Base-by-base conservation (phyloP, 2,329 filamentous ascomycete species). In the Trichophyton schoenleinii region DNA sequence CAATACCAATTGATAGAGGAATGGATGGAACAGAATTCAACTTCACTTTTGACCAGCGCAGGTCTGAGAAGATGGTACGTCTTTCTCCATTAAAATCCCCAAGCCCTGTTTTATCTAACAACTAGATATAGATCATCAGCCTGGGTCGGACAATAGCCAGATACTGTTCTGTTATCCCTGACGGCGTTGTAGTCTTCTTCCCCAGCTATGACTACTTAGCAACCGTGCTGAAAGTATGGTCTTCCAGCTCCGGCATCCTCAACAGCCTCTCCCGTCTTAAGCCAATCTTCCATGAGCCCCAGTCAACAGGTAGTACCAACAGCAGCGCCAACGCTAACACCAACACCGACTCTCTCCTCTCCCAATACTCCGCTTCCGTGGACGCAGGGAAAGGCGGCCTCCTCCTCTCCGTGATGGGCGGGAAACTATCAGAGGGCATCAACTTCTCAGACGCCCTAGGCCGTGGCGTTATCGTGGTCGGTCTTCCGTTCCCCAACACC, bases 381-480 rank as follows among this genome's bases (percentile, higher is more conserved):
- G 79, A 72, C 67, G 75, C 70, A 46, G 79, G 73, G 1, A 79
- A 81, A 57, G 91, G 91, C 0, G 92, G 88, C 0, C 76, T 97
- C 0, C 81, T 99, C 0, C 82, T 99, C 28, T 91, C 90, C 60
- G 91, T 99, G 2, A 87, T 99, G 2, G 92, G 92, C 60, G 94
- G 94, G 13, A 95, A 92, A 67, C 87, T 99, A 76, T 95, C 89
- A 62, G 94, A 99, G 75, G 94, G 94, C 66, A 99, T 99, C 77
- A 99, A 99, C 75, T 99, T 99, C 76, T 92, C 89, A 0, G 91
- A 99, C 74, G 80, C 82, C 2, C 83, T 99, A 0, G 94, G 94
- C 1, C 86, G 94, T 28, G 92, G 89, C 60, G 91, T 99, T 7
- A 78, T 95, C 13, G 87, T 97, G n/a, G 83, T 97, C 13, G 94